A percentile compares a stretch with the other conserved stretches of the same genome.
Conservation (phyloP, 805 yeast species). For the Maudiozyma bulderi region DNA sequence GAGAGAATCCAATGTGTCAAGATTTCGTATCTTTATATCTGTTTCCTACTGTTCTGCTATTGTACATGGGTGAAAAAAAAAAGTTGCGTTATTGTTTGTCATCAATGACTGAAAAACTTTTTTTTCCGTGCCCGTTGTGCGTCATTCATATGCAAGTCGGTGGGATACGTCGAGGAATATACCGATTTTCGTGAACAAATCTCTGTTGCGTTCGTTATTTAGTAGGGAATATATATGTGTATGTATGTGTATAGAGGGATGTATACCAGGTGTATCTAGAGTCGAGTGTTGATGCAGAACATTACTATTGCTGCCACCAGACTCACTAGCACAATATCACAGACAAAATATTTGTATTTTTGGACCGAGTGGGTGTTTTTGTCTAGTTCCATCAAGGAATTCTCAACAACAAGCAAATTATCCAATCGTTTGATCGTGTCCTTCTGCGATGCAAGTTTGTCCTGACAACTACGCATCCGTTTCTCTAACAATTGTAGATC, state of each 20-base stretch:
- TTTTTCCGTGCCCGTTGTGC: too few relatives aligned
- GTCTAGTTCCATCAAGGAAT: slow-evolving; percentile 1
- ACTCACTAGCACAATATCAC: slow-evolving; percentile 3
- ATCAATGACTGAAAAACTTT: too few relatives aligned
- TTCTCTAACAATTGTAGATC: slow-evolving; percentile 23
- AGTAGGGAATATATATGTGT: neutral
- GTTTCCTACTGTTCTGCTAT: too few relatives aligned
- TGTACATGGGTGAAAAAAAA: too few relatives aligned
- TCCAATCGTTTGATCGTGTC: slow-evolving; percentile 22
- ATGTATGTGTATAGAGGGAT: neutral
- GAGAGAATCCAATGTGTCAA: too few relatives aligned
- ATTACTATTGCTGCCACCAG: neutral
- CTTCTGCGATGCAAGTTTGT: slow-evolving; percentile 15
- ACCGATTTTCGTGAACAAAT: too few relatives aligned
- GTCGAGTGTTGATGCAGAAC: neutral
- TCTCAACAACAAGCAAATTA: slow-evolving; percentile 8
- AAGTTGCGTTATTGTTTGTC: too few relatives aligned
- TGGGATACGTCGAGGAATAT: too few relatives aligned
- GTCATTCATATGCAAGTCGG: too few relatives aligned
- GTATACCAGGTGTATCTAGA: neutral
- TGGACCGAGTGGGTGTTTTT: slow-evolving; percentile 3
- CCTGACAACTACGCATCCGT: slow-evolving; percentile 16
- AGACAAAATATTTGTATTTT: slow-evolving; percentile 6
- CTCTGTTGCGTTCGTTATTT: too few relatives aligned
- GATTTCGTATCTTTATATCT: too few relatives aligned